Conservation (phyloP, 257 asterid genomes). For the Ballota nigra region DNA sequence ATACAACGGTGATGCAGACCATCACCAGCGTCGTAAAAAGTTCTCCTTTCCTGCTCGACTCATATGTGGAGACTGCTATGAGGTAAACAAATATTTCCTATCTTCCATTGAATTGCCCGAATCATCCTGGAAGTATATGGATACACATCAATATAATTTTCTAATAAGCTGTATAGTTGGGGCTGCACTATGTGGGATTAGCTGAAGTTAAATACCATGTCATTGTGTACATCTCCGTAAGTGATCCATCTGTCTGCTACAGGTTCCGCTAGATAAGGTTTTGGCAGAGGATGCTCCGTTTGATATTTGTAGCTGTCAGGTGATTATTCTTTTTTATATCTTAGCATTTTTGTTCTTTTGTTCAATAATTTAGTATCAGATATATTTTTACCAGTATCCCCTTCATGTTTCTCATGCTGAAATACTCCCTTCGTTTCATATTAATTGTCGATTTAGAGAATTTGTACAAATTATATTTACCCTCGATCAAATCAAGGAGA, state of each 20-base stretch:
- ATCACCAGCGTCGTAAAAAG: constrained; percentile 86
- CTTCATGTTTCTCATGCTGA: background rate
- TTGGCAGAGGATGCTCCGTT: constrained; percentile 94
- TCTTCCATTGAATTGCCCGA: background rate
- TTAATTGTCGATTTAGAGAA: no score
- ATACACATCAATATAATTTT: no score
- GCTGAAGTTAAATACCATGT: constrained; percentile 13
- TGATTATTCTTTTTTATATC: constrained; percentile 23
- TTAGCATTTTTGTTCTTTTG: background rate
- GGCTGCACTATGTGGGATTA: background rate
- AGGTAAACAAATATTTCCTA: constrained; percentile 42
- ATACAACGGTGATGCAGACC: constrained; percentile 98
- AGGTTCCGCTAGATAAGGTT: constrained; percentile 77
- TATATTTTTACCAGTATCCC: background rate
- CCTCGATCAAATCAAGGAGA: no score
- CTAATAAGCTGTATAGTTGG: background rate
- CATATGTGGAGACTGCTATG: constrained; percentile 93
- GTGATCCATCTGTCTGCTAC: no score
- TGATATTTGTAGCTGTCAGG: constrained; percentile 98
- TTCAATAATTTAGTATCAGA: background rate
- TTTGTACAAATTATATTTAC: no score
- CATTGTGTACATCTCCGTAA: background rate
- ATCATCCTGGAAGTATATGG: no score
- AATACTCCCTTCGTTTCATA: no score
- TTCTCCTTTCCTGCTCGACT: constrained; percentile 97